phyloP scores from a whole-genome alignment of 352 stramenopile species.

The Aphanomyces stellatus region DNA sequence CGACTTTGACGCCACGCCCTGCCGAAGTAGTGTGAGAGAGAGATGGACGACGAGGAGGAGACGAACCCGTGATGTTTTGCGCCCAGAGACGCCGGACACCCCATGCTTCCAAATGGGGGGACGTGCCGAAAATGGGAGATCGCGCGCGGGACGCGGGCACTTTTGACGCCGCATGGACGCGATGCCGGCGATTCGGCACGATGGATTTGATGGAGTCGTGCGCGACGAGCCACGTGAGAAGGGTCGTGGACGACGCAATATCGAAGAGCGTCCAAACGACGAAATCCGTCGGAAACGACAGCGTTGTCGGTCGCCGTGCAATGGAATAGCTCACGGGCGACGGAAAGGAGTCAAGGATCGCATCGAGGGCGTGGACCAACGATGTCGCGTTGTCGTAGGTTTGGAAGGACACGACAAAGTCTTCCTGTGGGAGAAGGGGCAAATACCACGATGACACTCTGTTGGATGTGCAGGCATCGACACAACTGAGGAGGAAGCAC shows the following conservation, averaged over 20 bases:
- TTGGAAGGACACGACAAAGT: not conserved
- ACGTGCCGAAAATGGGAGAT: not conserved
- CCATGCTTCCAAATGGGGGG: not conserved
- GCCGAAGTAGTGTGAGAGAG: not conserved
- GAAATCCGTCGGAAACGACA: constrained; percentile 14
- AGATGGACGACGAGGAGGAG: too few relatives aligned
- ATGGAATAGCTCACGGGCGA: not conserved
- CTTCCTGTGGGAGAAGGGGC: not conserved
- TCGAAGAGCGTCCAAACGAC: constrained; percentile 9
- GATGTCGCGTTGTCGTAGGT: not conserved
- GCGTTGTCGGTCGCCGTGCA: not conserved
- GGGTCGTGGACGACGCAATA: not conserved
- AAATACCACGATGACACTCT: not conserved
- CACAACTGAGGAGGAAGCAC: too few relatives aligned
- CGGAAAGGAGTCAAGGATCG: not conserved
- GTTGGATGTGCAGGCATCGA: too few relatives aligned
- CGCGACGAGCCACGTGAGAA: not conserved
- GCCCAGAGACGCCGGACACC: not conserved
- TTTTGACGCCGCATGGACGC: not conserved
- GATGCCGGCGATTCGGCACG: not conserved
- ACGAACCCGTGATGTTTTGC: constrained; percentile 7
- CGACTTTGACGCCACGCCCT: constrained; percentile 69
- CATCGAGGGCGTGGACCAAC: not conserved
- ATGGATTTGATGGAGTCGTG: constrained; percentile 4
- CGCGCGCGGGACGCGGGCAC: not conserved